A percentile compares a stretch with the other conserved stretches of the same genome.
Conservation (phyloP, 345 rosid species). For the Brassica incana region DNA sequence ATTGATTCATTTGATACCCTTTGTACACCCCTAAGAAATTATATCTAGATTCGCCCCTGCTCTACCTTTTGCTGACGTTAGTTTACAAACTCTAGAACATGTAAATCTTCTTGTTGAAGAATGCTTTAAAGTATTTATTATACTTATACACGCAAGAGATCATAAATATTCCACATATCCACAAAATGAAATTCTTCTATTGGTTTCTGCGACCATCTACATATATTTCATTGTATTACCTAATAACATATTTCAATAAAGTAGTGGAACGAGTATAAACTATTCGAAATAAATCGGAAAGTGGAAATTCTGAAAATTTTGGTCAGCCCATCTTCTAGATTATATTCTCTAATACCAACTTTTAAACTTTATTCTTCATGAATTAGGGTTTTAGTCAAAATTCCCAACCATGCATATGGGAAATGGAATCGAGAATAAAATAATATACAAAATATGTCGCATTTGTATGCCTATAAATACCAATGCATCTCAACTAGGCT, state of each 20-base stretch:
- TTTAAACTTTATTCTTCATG: constrained; percentile 6
- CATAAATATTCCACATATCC: neutral
- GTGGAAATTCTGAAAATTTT: constrained; percentile 1
- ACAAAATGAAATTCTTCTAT: constrained; percentile 6
- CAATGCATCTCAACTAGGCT: neutral
- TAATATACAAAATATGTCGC: neutral
- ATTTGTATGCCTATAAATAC: constrained; percentile 30
- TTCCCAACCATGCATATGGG: constrained; percentile 25
- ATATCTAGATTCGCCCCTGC: too few species aligned
- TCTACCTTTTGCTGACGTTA: constrained; percentile 10
- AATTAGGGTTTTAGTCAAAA: constrained; percentile 36
- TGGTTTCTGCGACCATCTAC: constrained; percentile 22
- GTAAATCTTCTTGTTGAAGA: constrained; percentile 5
- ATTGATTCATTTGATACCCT: too few species aligned
- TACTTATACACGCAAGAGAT: neutral
- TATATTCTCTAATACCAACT: constrained; percentile 30
- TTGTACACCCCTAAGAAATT: too few species aligned
- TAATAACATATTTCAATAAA: neutral
- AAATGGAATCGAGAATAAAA: constrained; percentile 14
- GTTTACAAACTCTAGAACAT: neutral
- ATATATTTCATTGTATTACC: neutral
- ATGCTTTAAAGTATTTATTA: neutral
- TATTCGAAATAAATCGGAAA: constrained; percentile 8
- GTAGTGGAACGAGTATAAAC: constrained; percentile 25
- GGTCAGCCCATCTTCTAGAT: constrained; percentile 29